Percentiles rank a stretch among this genome's conserved stretches.
These are phyloP conservation scores for Diplodia scrobiculata DNA, from an alignment of 2,329 filamentous ascomycete genomes.

Conservation along the genomic window DNA sequence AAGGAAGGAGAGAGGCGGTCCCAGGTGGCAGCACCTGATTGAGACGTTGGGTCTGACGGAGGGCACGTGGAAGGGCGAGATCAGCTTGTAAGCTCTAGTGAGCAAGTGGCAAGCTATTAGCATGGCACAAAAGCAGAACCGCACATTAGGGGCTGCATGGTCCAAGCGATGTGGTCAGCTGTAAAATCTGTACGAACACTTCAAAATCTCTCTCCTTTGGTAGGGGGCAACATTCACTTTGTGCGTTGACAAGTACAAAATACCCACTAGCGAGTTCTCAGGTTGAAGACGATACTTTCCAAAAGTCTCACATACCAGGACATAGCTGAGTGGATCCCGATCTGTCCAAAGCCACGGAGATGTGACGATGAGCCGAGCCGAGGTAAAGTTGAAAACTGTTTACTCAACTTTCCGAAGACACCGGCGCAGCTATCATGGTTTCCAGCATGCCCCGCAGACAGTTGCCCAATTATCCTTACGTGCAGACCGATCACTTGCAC, in stretches of 20 bases:
- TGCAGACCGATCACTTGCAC: not conserved
- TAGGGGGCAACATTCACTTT: not conserved
- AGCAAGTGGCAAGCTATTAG: not conserved
- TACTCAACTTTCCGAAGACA: not conserved
- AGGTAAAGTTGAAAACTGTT: not conserved
- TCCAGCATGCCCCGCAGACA: no score
- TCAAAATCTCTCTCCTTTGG: not conserved
- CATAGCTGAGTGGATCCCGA: not conserved
- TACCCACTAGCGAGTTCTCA: not conserved
- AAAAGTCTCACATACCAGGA: not conserved
- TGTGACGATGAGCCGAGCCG: not conserved
- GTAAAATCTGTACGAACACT: slow-evolving; percentile 20
- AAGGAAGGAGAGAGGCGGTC: slow-evolving; percentile 84
- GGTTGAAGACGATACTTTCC: not conserved
- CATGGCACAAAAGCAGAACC: not conserved
- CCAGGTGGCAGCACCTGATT: slow-evolving; percentile 84
- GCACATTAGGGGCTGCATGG: not conserved
- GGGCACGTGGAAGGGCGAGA: slow-evolving; percentile 88
- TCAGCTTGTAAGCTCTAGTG: slow-evolving; percentile 61
- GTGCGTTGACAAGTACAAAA: not conserved
- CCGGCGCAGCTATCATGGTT: not conserved
- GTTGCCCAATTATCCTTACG: not conserved
- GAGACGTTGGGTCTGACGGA: slow-evolving; percentile 81
- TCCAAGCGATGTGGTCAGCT: not conserved
- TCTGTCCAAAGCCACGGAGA: not conserved